These are phyloP conservation scores for Dipodascus geniculatus DNA, from an alignment of 805 yeast genomes.

Conservation along the genomic window DNA sequence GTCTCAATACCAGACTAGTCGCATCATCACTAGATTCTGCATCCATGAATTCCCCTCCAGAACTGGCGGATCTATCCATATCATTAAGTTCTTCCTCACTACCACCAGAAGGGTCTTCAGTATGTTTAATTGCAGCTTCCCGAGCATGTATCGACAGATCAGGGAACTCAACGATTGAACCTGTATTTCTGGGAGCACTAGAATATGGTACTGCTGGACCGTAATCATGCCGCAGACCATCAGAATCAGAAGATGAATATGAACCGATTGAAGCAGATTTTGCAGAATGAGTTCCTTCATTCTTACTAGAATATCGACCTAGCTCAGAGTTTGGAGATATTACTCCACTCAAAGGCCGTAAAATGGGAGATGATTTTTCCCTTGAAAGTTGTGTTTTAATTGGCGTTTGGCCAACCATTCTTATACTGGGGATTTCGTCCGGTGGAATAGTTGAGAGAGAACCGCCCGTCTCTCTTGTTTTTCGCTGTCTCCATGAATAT, in stretches of 20 bases:
- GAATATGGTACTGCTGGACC: background rate
- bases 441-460: slow-evolving; percentile 81
- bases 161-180: background rate
- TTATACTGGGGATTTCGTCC: slow-evolving; percentile 66
- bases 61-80: slow-evolving; percentile 26
- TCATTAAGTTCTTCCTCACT: slow-evolving; percentile 8
- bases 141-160: background rate
- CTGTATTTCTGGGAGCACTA: background rate
- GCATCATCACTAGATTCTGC: slow-evolving; percentile 13
- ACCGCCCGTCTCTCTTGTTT: slow-evolving; percentile 27
- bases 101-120: background rate
- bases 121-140: background rate
- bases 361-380: background rate
- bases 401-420: slow-evolving; percentile 37
- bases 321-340: background rate
- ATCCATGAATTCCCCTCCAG: slow-evolving; percentile 17
- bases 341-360: background rate
- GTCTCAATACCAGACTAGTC: slow-evolving; percentile 17
- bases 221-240: background rate
- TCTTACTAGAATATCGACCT: background rate
- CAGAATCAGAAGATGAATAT: background rate
- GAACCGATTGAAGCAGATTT: background rate
- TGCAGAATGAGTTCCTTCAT: background rate
- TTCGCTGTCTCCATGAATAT: slow-evolving; percentile 50
- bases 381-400: background rate